phyloP scores from a whole-genome alignment of 192 early-diverging fungal species.

The Backusella australiensis region DNA sequence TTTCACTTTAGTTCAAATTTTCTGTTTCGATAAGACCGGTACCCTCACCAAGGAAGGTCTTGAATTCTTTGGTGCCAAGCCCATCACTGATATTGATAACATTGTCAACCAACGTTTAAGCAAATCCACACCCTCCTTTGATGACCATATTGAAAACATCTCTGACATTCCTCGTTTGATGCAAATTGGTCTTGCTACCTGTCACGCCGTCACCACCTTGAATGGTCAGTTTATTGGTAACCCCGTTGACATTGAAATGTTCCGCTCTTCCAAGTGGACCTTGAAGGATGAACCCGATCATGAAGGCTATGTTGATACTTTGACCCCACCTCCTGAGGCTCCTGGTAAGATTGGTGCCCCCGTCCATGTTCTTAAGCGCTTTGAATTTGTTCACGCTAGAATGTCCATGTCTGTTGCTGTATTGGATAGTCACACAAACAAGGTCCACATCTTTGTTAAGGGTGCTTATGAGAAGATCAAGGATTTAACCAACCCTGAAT shows the following conservation, averaged over 20 bases:
- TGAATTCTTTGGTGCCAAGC: constrained; percentile 51
- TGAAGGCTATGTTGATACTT: constrained; percentile 43
- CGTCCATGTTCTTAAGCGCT: constrained; percentile 58
- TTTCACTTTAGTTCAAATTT: constrained; percentile 47
- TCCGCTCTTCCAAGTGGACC: constrained; percentile 48
- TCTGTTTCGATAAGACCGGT: constrained; percentile 74
- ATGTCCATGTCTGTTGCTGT: constrained; percentile 70
- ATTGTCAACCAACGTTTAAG: neutral
- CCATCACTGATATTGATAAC: constrained; percentile 19
- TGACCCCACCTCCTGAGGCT: constrained; percentile 27
- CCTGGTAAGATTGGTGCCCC: constrained; percentile 20
- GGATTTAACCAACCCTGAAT: constrained; percentile 46
- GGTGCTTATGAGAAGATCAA: constrained; percentile 73
- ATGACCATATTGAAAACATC: constrained; percentile 19
- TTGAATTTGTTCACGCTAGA: constrained; percentile 68
- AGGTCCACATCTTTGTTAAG: constrained; percentile 63
- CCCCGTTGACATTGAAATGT: constrained; percentile 72
- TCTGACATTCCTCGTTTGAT: constrained; percentile 23
- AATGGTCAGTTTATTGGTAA: constrained; percentile 49
- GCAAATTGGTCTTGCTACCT: constrained; percentile 40
- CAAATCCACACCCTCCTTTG: constrained; percentile 16
- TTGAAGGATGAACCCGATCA: constrained; percentile 25
- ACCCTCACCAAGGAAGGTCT: constrained; percentile 72
- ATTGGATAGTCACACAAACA: constrained; percentile 47
- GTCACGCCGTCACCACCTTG: constrained; percentile 47